phyloP scores from a whole-genome alignment of 1,139 yeast genomes.

The Kurtzmaniella quercitrusa region DNA sequence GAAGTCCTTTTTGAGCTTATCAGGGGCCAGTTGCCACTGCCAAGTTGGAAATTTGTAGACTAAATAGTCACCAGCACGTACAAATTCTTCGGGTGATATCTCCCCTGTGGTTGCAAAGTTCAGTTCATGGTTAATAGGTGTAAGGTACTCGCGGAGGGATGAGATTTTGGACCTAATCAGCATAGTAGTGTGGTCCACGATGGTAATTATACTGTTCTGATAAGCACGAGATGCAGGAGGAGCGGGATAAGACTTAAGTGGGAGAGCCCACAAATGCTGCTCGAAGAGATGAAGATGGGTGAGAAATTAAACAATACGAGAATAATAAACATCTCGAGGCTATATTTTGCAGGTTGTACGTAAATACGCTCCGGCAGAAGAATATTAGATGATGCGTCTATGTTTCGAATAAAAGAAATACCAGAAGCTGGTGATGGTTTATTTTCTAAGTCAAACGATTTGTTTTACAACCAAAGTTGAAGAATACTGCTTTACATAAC shows the following conservation, averaged over 20 bases:
- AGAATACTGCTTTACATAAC: too few relatives aligned
- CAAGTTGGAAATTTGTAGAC: constrained; percentile 94
- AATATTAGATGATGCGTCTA: too few relatives aligned
- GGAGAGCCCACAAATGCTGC: too few relatives aligned
- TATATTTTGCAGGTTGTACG: too few relatives aligned
- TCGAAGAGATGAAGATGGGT: not conserved
- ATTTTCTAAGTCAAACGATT: too few relatives aligned
- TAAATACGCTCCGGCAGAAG: too few relatives aligned
- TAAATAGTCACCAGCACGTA: constrained; percentile 87
- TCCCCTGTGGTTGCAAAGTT: constrained; percentile 85
- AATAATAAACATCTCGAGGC: too few relatives aligned
- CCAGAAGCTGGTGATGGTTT: too few relatives aligned
- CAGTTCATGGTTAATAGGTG: constrained; percentile 83
- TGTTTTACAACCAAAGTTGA: too few relatives aligned
- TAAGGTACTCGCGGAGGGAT: constrained; percentile 83
- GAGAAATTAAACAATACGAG: too few relatives aligned
- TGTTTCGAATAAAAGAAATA: too few relatives aligned
- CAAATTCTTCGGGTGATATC: constrained; percentile 91
- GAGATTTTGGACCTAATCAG: constrained; percentile 73
- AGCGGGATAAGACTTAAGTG: too few relatives aligned
- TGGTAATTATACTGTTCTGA: not conserved
- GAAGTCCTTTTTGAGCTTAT: constrained; percentile 59
- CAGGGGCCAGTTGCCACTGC: constrained; percentile 83
- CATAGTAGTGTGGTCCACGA: not conserved
- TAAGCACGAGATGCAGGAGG: not conserved